Conservation (phyloP, 208 protist genomes). For the Acanthamoeba lenticulata region DNA sequence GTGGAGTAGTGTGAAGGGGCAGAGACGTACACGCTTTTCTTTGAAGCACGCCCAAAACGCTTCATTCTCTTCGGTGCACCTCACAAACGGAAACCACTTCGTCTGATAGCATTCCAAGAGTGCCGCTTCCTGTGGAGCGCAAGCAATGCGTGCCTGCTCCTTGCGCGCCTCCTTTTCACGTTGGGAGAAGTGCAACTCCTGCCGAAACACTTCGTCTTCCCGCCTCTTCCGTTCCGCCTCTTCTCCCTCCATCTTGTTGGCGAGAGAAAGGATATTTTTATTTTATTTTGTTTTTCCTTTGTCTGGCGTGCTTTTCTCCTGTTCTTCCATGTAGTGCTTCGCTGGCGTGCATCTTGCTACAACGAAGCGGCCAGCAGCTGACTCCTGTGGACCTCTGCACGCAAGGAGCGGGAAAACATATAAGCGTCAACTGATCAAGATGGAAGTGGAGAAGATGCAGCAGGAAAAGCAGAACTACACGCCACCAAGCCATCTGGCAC, state of each 20-base stretch:
- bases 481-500: not conserved
- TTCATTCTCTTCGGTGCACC: not conserved
- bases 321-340: too few species aligned
- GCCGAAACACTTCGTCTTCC: not conserved
- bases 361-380: too few species aligned
- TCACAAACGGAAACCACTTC: not conserved
- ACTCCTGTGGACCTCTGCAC: too few species aligned
- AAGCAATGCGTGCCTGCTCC: not conserved
- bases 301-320: not conserved
- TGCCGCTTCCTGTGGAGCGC: not conserved
- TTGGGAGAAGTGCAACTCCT: not conserved
- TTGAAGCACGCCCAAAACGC: constrained; percentile 13
- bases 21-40: not conserved
- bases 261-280: not conserved
- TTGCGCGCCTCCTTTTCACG: not conserved
- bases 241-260: not conserved
- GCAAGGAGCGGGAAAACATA: too few species aligned
- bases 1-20: not conserved
- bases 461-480: not conserved
- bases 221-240: not conserved
- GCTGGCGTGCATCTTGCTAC: not conserved
- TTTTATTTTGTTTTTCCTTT: not conserved
- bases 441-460: constrained; percentile 3
- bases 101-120: not conserved
- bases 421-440: too few species aligned